These are phyloP conservation scores for Ilyonectria sp. DNA, from an alignment of 2,329 filamentous ascomycete genomes.

Conservation along the genomic window DNA sequence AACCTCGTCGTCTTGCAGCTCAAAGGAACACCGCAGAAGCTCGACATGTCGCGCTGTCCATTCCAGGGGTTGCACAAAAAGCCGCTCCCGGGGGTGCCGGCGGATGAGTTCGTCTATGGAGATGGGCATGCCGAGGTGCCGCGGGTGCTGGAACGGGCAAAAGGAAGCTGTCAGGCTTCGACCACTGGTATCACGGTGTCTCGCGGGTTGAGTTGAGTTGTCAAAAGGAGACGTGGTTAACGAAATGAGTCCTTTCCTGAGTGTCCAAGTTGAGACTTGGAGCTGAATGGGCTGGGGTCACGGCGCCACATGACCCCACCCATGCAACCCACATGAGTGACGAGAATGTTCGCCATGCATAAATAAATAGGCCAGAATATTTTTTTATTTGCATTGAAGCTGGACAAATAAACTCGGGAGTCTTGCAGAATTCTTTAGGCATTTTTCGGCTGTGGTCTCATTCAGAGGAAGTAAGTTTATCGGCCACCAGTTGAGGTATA, in stretches of 20 bases:
- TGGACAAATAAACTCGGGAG: neutral
- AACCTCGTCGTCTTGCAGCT: constrained; percentile 12
- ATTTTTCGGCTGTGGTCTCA: neutral
- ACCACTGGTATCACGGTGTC: neutral
- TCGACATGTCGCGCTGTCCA: constrained; percentile 41
- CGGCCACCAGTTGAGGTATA: too few species aligned
- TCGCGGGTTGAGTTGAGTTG: neutral
- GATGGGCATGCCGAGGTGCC: neutral
- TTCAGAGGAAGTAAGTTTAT: neutral
- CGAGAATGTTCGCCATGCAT: neutral
- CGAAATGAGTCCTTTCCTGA: neutral
- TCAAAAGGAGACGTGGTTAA: neutral
- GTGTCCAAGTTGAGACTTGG: neutral
- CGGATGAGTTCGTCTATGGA: constrained; percentile 40
- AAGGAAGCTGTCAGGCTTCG: neutral
- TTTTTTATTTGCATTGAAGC: neutral
- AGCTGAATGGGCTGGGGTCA: constrained; percentile 1
- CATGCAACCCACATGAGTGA: neutral
- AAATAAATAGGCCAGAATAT: neutral
- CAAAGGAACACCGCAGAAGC: constrained; percentile 38
- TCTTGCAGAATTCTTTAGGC: neutral
- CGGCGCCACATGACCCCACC: neutral
- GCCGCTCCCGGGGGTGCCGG: constrained; percentile 44
- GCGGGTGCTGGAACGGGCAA: neutral
- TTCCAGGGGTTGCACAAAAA: constrained; percentile 44